Evolutionary conservation across 129 eudicot genomes (phyloP), one percentile per base, ranked within the genome.

Genomic region (Tagetes patula): DNA sequence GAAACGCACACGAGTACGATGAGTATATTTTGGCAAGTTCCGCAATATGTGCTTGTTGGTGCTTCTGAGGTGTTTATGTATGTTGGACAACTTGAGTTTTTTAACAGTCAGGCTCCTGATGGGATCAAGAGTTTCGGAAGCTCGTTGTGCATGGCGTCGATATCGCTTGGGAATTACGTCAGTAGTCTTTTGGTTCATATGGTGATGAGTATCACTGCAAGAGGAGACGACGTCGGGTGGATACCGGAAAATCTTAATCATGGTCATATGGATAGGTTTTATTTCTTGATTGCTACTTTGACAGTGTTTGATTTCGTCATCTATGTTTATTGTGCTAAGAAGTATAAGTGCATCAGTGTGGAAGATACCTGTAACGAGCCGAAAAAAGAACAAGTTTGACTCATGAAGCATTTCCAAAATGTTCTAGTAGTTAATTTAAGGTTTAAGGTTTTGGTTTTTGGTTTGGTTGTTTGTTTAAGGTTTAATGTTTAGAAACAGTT

Each of bases 51-150:
- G 12, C 79, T 91, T 1, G 97, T 91, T 0, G 97, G 96, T 2
- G 97, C 97, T 1, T 88, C 90, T 0, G 97, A 91, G 82, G 96
- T 91, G 32, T 88, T 91, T 75, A 91, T 91, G 97, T 91, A 91
- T 14, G 88, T 91, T 0, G 97, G 96, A 1, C 96, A 88, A 42
- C 64, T 91, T 65, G 97, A 91, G 74, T 91, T 91, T 52, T 91
- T 91, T 77, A 91, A 91, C 60, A 82, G 96, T 8, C 92, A 91
- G 40, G 96, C 97, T 0, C 96, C 97, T 0, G 92, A 91, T 70
- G 92, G 97, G 70, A 83, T 91, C 4, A 91, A 91, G 73, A 88
- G 96, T 80, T 84, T 91, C 32, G 96, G 97, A 7, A 91, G 97
- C 71, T 84, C 97, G 14, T 82, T 91, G 5, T 88, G 96, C 41